Evolutionary conservation across 129 eudicot species (phyloP).

Genomic region (Smallanthus sonchifolius): DNA sequence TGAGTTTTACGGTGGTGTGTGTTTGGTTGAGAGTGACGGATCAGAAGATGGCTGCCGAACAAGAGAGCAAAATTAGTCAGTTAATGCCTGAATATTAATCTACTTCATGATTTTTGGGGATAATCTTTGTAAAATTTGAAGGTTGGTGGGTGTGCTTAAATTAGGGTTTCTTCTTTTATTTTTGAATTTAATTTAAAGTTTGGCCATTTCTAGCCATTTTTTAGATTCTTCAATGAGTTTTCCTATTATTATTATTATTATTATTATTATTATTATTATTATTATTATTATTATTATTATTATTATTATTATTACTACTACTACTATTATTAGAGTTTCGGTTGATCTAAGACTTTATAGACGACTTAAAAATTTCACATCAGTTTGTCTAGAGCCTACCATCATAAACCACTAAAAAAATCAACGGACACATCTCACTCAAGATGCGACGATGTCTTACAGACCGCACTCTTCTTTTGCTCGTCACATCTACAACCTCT

Average conservation of each 20-base stretch:
- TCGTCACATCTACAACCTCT: too few relatives aligned
- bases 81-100: constrained; percentile 34
- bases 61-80: constrained; percentile 27
- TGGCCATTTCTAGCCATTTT: constrained; percentile 5
- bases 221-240: background rate
- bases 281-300: background rate
- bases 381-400: too few relatives aligned
- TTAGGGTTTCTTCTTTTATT: background rate
- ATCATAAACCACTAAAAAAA: too few relatives aligned
- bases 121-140: background rate
- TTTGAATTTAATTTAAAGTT: background rate
- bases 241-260: background rate
- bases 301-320: background rate
- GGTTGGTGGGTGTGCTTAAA: constrained; percentile 11
- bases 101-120: background rate
- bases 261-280: too few relatives aligned
- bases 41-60: constrained; percentile 30
- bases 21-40: constrained; percentile 51
- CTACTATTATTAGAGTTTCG: too few relatives aligned
- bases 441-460: too few relatives aligned
- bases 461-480: too few relatives aligned
- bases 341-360: too few relatives aligned
- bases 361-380: too few relatives aligned
- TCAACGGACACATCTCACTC: too few relatives aligned
- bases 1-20: constrained; percentile 87